Percentiles rank a stretch among this genome's conserved stretches.
phyloP scores from a whole-genome alignment of 2,329 filamentous ascomycete species.

The Xylariaceae sp. region DNA sequence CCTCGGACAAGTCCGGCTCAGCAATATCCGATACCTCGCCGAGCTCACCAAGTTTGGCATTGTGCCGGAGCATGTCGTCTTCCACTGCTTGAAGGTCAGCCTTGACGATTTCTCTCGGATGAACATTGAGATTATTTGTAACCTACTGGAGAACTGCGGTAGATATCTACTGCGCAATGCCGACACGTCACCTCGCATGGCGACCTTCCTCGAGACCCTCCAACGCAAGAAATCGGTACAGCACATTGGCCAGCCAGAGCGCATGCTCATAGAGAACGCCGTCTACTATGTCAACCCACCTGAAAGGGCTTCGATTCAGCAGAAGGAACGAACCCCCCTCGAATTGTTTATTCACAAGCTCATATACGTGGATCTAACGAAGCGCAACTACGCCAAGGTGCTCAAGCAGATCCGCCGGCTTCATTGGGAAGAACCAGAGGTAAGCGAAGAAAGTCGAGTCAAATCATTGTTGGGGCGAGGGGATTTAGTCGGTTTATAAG shows the following conservation, averaged over 20 bases:
- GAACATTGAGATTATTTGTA: slow-evolving; percentile 99
- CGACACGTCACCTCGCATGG: slow-evolving; percentile 91
- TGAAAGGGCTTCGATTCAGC: slow-evolving; percentile 88
- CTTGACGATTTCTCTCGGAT: slow-evolving; percentile 97
- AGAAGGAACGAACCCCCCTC: slow-evolving; percentile 92
- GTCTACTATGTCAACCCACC: slow-evolving; percentile 98
- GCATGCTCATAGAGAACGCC: slow-evolving; percentile 98
- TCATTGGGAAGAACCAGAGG: slow-evolving; percentile 94
- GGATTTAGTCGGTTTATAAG: no score
- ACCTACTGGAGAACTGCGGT: slow-evolving; percentile 93
- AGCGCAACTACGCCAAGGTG: slow-evolving; percentile 90
- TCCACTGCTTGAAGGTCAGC: slow-evolving; percentile 97
- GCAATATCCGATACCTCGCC: slow-evolving; percentile 96
- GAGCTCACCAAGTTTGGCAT: slow-evolving; percentile 98
- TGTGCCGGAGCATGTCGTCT: slow-evolving; percentile 97
- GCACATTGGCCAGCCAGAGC: slow-evolving; percentile 91
- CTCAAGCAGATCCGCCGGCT: slow-evolving; percentile 92
- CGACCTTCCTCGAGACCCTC: slow-evolving; percentile 89
- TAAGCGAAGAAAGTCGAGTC: slow-evolving; percentile 37
- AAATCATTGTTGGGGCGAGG: neutral
- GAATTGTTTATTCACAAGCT: slow-evolving; percentile 92
- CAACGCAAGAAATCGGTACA: slow-evolving; percentile 95
- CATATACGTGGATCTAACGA: slow-evolving; percentile 91
- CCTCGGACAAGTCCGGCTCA: slow-evolving; percentile 86
- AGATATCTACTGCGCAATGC: slow-evolving; percentile 90